Evolutionary conservation across 306 rosid species (phyloP).

Genomic region (Vigna nakashimae): DNA sequence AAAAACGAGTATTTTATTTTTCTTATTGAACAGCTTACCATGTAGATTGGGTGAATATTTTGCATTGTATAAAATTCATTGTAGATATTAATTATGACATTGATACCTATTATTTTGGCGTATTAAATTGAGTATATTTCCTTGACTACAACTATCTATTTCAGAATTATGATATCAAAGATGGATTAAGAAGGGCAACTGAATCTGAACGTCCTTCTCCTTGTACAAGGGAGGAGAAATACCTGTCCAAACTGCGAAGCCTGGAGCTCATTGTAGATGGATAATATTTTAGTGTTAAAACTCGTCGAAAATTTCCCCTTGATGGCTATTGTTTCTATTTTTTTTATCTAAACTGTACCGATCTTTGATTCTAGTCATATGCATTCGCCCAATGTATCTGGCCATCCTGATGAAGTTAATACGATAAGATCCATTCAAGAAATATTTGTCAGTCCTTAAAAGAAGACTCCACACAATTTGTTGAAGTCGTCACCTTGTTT

Average conservation of each 20-base stretch:
- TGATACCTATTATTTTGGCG: background rate
- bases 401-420: background rate
- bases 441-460: background rate
- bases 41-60: conserved; percentile 1
- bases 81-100: background rate
- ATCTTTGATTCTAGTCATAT: conserved; percentile 10
- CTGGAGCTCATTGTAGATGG: conserved; percentile 22
- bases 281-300: conserved; percentile 30
- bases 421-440: background rate
- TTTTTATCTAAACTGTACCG: background rate
- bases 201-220: conserved; percentile 19
- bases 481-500: background rate
- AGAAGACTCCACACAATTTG: background rate
- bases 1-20: background rate
- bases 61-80: background rate
- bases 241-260: conserved; percentile 29
- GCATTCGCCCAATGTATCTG: conserved; percentile 16
- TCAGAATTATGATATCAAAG: background rate
- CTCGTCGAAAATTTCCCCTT: conserved; percentile 1
- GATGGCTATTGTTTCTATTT: background rate
- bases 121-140: background rate
- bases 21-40: background rate
- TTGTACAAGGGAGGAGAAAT: conserved; percentile 22
- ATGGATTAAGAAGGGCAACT: conserved; percentile 29
- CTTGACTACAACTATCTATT: background rate